Percentiles rank a stretch among this genome's conserved stretches.
Conservation (phyloP, 2,329 filamentous ascomycete genomes). For the Apiospora aurea region DNA sequence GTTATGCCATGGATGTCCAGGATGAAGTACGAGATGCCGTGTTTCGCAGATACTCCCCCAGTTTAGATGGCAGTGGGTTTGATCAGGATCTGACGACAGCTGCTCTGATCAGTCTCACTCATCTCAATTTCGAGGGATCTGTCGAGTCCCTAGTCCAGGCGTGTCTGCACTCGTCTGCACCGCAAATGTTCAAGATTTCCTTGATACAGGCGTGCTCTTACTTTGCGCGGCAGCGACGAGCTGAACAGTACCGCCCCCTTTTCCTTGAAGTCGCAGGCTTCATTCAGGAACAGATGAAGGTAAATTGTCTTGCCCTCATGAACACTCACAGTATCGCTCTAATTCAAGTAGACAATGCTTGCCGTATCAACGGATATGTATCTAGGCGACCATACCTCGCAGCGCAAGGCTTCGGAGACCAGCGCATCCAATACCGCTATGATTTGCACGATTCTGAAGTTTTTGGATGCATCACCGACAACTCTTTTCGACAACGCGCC, state of each 20-base stretch:
- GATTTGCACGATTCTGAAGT: conserved; percentile 61
- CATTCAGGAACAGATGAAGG: conserved; percentile 64
- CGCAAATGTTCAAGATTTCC: conserved; percentile 67
- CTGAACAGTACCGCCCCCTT: conserved; percentile 59
- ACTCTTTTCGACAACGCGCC: conserved; percentile 54
- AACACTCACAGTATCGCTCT: conserved; percentile 27
- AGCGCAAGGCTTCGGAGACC: conserved; percentile 49
- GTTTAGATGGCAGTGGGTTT: conserved; percentile 56
- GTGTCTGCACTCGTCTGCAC: conserved; percentile 64
- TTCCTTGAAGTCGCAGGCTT: conserved; percentile 63
- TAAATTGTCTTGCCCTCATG: conserved; percentile 37
- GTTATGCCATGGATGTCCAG: conserved; percentile 74
- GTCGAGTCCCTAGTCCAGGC: conserved; percentile 62
- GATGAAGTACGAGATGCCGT: conserved; percentile 72
- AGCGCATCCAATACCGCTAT: conserved; percentile 49
- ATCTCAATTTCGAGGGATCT: conserved; percentile 66
- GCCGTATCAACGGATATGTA: conserved; percentile 47
- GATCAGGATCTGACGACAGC: conserved; percentile 72
- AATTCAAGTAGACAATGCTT: conserved; percentile 45
- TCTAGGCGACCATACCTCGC: conserved; percentile 47
- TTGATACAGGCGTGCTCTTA: conserved; percentile 68
- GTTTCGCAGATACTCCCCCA: conserved; percentile 60
- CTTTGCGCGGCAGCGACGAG: conserved; percentile 61
- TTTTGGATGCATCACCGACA: conserved; percentile 61
- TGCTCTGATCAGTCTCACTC: conserved; percentile 69